Base-by-base conservation (phyloP, 495 filamentous ascomycete genomes). In the Xylaria longipes region DNA sequence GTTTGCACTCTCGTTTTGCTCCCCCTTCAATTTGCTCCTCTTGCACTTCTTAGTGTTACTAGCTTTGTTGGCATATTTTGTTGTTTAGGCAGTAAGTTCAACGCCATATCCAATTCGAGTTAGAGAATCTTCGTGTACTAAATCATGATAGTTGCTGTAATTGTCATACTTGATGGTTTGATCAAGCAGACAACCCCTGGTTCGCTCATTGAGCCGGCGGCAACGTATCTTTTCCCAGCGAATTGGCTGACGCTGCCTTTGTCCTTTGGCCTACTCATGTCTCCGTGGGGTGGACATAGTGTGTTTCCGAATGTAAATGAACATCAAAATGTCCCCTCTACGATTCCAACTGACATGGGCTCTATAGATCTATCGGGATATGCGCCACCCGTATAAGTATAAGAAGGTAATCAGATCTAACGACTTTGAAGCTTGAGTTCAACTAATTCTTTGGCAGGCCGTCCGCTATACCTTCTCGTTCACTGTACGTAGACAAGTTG, bases 201-300 rank as follows among this genome's bases (percentile, higher is more conserved):
- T 15, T 97, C 94, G 5, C 88, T 99, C 9, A 85, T 89, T 41
- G 86, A 96, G 66, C 96, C 96, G n/a, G 93, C 94, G 43, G 82
- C 79, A 46, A 97, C 93, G 1, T 88, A 91, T 78, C 80, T 95
- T 50, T 91, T 97, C 71, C 96, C 96, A 2, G 81, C 87, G 20
- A 92, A 94, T 75, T 99, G 96, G 96, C 84, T 89, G 54, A 97
- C 94, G 1, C 73, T 99, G 25, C 96, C 96, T n/a, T 83, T 98
- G 25, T 93, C 93, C 39, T 94, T 98, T 76, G 96, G 96, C n/a
- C 85, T 99, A 14, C 86, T 98, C 35, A 98, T 98, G 94, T 93
- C 94, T 31, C 94, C 95, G 1, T 99, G 94, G 94, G 96, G 96
- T 73, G 96, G 96, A 9, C 96, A 98, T 78, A 88, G 89, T 65